Conservation (phyloP, 1,139 yeast species). For the Candida sp. region DNA sequence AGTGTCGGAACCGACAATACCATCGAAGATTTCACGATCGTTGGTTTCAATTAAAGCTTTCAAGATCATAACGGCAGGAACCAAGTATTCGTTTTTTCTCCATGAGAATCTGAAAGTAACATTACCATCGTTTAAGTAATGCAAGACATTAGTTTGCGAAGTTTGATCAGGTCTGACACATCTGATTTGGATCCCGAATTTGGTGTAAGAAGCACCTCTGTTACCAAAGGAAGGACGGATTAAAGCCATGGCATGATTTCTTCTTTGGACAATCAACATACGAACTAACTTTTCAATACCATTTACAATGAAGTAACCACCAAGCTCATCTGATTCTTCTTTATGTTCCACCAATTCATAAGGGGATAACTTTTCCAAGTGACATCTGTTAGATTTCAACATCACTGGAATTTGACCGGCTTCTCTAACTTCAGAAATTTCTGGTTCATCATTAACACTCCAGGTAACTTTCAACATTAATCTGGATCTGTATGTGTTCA, state of each 20-base stretch:
- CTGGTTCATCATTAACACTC: slow-evolving; percentile 86
- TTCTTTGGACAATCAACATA: slow-evolving; percentile 96
- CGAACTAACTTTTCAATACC: slow-evolving; percentile 96
- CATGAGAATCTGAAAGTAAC: slow-evolving; percentile 96
- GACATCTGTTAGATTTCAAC: slow-evolving; percentile 90
- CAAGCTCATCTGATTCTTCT: slow-evolving; percentile 95
- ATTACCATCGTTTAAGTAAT: slow-evolving; percentile 92
- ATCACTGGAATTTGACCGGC: slow-evolving; percentile 92
- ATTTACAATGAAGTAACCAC: slow-evolving; percentile 94
- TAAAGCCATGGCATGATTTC: slow-evolving; percentile 98
- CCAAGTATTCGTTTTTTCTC: slow-evolving; percentile 92
- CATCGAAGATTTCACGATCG: slow-evolving; percentile 94
- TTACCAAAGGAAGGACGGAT: slow-evolving; percentile 92
- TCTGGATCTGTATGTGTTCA: slow-evolving; percentile 71
- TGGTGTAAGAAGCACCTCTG: slow-evolving; percentile 89
- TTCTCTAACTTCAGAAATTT: slow-evolving; percentile 77
- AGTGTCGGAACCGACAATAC: slow-evolving; percentile 87
- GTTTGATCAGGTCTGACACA: slow-evolving; percentile 96
- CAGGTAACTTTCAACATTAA: slow-evolving; percentile 76
- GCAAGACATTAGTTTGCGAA: slow-evolving; percentile 94
- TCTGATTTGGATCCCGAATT: slow-evolving; percentile 92
- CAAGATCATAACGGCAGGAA: slow-evolving; percentile 90
- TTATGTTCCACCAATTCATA: slow-evolving; percentile 69
- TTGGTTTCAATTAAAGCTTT: slow-evolving; percentile 89
- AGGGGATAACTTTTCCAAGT: slow-evolving; percentile 80